Percentiles rank a stretch among this genome's conserved stretches.
Conservation (phyloP, 768 basidiomycete species). For the Hygrophoropsis aurantiaca region DNA sequence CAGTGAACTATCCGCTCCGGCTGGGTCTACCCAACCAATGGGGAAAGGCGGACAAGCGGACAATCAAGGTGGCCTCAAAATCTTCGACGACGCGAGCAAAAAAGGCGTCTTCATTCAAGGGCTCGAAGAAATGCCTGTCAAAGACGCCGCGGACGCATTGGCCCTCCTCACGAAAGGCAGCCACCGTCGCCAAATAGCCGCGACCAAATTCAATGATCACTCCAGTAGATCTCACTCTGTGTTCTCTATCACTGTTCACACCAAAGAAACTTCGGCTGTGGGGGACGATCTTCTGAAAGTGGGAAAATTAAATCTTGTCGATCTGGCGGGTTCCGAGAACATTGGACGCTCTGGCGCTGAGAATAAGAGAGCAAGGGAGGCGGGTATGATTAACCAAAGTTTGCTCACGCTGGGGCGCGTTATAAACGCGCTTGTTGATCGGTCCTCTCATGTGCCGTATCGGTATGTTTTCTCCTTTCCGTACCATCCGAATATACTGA, state of each 20-base stretch:
- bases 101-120: constrained; percentile 93
- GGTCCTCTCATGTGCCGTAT: constrained; percentile 90
- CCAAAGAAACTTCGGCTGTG: constrained; percentile 73
- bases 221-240: constrained; percentile 97
- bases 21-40: constrained; percentile 75
- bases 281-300: constrained; percentile 90
- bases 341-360: constrained; percentile 95
- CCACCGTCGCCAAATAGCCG: constrained; percentile 86
- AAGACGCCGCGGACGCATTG: constrained; percentile 80
- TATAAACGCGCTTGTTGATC: constrained; percentile 94
- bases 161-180: constrained; percentile 86
- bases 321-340: constrained; percentile 96
- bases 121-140: constrained; percentile 85
- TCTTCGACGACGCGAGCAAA: constrained; percentile 90
- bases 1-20: constrained; percentile 69
- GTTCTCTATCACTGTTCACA: constrained; percentile 93
- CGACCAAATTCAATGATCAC: constrained; percentile 97
- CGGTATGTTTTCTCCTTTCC: constrained; percentile 46
- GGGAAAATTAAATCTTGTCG: constrained; percentile 96
- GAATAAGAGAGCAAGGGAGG: constrained; percentile 92
- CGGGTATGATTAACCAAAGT: constrained; percentile 98
- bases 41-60: constrained; percentile 57
- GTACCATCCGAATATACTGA: neutral
- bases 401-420: constrained; percentile 95
- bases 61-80: constrained; percentile 65